Evolutionary conservation across 2,329 filamentous ascomycete genomes (phyloP).

Genomic region (Fusarium caatingaense): DNA sequence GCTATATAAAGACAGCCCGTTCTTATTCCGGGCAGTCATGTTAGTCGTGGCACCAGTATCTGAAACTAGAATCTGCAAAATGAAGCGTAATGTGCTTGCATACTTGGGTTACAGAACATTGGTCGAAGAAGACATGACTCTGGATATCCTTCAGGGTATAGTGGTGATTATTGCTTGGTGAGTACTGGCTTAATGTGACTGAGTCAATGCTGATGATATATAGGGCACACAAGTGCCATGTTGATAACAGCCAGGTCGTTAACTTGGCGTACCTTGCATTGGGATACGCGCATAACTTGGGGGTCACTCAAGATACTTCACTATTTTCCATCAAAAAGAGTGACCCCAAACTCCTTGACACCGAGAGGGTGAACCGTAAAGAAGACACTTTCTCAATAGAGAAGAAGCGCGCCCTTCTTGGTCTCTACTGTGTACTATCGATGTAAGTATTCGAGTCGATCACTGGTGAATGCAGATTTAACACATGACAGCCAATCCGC

Average conservation of each 20-base stretch:
- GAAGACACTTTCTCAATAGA: slow-evolving; percentile 48
- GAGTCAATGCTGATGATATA: neutral
- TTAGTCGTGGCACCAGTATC: slow-evolving; percentile 51
- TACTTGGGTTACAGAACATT: slow-evolving; percentile 58
- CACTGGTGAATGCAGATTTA: neutral
- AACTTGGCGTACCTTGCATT: slow-evolving; percentile 55
- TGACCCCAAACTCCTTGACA: slow-evolving; percentile 15
- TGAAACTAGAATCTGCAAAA: slow-evolving; percentile 50
- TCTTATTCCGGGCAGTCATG: slow-evolving; percentile 54
- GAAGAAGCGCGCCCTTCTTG: slow-evolving; percentile 54
- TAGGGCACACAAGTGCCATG: slow-evolving; percentile 52
- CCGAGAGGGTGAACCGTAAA: slow-evolving; percentile 17
- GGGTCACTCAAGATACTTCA: slow-evolving; percentile 45
- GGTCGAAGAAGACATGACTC: slow-evolving; percentile 53
- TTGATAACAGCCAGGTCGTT: slow-evolving; percentile 51
- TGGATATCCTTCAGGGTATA: slow-evolving; percentile 61
- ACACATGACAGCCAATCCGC: slow-evolving; percentile 48
- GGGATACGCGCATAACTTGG: slow-evolving; percentile 56
- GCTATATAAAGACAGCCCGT: slow-evolving; percentile 51
- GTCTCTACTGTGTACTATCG: slow-evolving; percentile 55
- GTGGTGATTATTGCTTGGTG: slow-evolving; percentile 61
- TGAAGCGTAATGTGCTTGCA: slow-evolving; percentile 55
- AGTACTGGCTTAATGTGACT: neutral
- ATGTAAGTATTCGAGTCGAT: slow-evolving; percentile 45
- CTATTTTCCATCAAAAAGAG: slow-evolving; percentile 5